Percentiles rank a stretch among this genome's conserved stretches.
These are phyloP conservation scores for Avena insularis DNA, from an alignment of 176 grass and related monocot genomes.

Conservation along the genomic window DNA sequence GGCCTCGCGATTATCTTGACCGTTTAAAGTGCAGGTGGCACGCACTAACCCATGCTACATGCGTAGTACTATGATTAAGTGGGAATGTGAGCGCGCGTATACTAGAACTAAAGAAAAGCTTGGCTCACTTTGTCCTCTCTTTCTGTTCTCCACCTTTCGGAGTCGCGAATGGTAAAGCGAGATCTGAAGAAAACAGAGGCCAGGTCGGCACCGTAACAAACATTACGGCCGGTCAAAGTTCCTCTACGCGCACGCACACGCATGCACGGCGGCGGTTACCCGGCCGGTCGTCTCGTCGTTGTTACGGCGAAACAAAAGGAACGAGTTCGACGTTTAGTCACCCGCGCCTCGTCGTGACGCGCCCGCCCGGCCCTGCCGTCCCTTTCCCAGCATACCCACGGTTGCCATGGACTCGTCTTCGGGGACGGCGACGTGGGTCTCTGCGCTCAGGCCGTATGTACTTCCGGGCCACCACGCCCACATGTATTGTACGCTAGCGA, in stretches of 20 bases:
- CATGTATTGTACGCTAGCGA: too few species aligned
- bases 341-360: not conserved
- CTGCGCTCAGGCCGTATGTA: not conserved
- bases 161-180: not conserved
- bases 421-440: not conserved
- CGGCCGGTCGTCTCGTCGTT: not conserved
- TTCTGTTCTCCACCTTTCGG: not conserved
- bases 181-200: not conserved
- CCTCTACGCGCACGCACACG: not conserved
- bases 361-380: not conserved
- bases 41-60: not conserved
- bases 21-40: not conserved
- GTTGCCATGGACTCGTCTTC: not conserved
- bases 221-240: not conserved
- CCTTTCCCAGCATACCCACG: constrained; percentile 13
- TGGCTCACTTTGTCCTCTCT: constrained; percentile 25
- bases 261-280: not conserved
- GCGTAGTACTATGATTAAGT: not conserved
- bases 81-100: not conserved
- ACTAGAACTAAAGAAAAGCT: not conserved
- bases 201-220: not conserved
- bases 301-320: not conserved
- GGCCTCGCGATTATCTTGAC: not conserved
- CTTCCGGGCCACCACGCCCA: too few species aligned
- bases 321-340: not conserved